Percentiles rank a stretch among this genome's conserved stretches.
These are phyloP conservation scores for Arthrobotrys megalospora DNA, from an alignment of 2,329 filamentous ascomycete species.

Conservation along the genomic window DNA sequence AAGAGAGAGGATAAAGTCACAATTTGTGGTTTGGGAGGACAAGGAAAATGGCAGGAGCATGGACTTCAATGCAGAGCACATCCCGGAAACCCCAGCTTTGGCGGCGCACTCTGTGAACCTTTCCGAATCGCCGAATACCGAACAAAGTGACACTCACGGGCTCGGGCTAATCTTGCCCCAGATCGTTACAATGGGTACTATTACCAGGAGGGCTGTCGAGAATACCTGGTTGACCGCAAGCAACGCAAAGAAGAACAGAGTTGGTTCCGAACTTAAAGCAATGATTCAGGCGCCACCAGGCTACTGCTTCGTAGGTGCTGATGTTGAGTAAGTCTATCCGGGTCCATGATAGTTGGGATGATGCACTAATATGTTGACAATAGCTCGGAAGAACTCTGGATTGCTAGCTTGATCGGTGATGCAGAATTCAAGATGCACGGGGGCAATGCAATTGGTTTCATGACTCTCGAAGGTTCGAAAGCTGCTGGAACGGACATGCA, in stretches of 20 bases:
- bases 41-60: constrained; percentile 63
- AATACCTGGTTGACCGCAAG: constrained; percentile 99
- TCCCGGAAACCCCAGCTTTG: constrained; percentile 39
- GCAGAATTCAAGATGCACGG: constrained; percentile 95
- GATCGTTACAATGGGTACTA: constrained; percentile 97
- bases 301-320: constrained; percentile 94
- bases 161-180: constrained; percentile 94
- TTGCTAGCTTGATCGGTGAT: constrained; percentile 93
- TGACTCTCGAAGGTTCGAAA: constrained; percentile 98
- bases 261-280: constrained; percentile 95
- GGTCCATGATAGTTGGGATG: neutral
- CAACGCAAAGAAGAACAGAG: constrained; percentile 95
- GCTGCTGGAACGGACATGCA: constrained; percentile 75
- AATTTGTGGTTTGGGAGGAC: constrained; percentile 90
- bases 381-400: constrained; percentile 92
- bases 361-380: constrained; percentile 18
- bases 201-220: constrained; percentile 93
- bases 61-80: constrained; percentile 60
- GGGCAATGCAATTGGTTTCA: constrained; percentile 97
- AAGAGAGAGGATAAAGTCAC: constrained; percentile 90
- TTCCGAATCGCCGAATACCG: constrained; percentile 46
- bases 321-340: constrained; percentile 77
- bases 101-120: neutral
- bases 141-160: constrained; percentile 62
- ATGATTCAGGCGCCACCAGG: constrained; percentile 94